Evolutionary conservation across 768 basidiomycete species (phyloP).

Genomic region (Termitomyces sp.): DNA sequence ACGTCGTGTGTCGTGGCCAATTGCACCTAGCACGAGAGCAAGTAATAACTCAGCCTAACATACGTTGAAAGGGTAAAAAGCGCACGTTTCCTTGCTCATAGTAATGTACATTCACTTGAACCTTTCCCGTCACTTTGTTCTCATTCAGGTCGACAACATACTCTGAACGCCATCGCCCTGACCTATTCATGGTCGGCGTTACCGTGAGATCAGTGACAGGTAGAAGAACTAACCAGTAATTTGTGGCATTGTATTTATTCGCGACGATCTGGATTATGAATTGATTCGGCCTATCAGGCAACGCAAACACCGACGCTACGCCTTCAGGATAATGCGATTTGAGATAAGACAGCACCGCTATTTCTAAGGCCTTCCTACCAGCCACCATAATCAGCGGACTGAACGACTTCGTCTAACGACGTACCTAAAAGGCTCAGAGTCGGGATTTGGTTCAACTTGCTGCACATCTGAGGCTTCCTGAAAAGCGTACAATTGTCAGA

Average conservation of each 20-base stretch:
- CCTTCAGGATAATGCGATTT: conserved; percentile 81
- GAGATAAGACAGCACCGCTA: conserved; percentile 62
- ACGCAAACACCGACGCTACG: conserved; percentile 66
- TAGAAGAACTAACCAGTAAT: conserved; percentile 70
- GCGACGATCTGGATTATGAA: conserved; percentile 85
- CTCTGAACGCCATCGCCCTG: conserved; percentile 91
- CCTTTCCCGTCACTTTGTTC: conserved; percentile 61
- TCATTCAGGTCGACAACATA: conserved; percentile 70
- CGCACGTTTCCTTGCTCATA: conserved; percentile 95
- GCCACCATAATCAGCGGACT: not conserved
- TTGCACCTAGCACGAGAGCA: conserved; percentile 65
- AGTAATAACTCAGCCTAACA: not conserved
- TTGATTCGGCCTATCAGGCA: conserved; percentile 33
- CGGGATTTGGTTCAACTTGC: conserved; percentile 53
- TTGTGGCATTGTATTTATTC: conserved; percentile 91
- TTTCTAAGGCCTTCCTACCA: conserved; percentile 64
- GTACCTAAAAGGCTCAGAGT: conserved; percentile 76
- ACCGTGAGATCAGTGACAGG: not conserved
- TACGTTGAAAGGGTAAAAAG: not conserved
- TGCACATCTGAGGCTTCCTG: conserved; percentile 79
- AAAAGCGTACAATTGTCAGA: conserved; percentile 7
- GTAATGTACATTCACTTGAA: conserved; percentile 88
- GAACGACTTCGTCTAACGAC: conserved; percentile 5
- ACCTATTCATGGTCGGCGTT: conserved; percentile 44
- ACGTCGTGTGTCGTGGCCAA: conserved; percentile 70